phyloP scores from a whole-genome alignment of 108 stramenopile genomes.

The Pseudonitzschia multiseries region DNA sequence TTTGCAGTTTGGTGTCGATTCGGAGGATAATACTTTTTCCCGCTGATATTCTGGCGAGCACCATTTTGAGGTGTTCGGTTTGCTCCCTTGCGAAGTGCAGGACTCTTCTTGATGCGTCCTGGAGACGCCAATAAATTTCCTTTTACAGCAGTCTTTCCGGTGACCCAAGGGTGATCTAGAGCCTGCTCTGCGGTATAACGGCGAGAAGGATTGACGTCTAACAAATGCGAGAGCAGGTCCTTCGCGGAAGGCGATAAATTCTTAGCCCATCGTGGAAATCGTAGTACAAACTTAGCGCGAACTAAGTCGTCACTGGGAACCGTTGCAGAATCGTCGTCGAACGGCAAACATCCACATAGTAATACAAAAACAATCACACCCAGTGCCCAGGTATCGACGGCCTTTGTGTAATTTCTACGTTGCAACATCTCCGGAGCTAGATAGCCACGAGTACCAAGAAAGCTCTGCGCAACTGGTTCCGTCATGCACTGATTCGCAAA shows the following conservation, averaged over 20 bases:
- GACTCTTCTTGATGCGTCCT: slow-evolving; percentile 68
- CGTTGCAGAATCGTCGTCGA: slow-evolving; percentile 93
- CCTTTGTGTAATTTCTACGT: slow-evolving; percentile 80
- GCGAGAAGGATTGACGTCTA: slow-evolving; percentile 82
- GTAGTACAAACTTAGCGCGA: slow-evolving; percentile 79
- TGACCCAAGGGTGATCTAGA: slow-evolving; percentile 94
- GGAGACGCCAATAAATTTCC: slow-evolving; percentile 81
- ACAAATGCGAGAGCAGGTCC: slow-evolving; percentile 86
- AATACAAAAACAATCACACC: slow-evolving; percentile 92
- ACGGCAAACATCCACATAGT: slow-evolving; percentile 96
- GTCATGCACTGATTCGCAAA: slow-evolving; percentile 48
- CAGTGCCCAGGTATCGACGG: slow-evolving; percentile 91
- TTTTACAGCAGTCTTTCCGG: slow-evolving; percentile 68
- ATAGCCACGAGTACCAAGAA: slow-evolving; percentile 95
- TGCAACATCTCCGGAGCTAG: slow-evolving; percentile 98
- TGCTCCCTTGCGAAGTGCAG: slow-evolving; percentile 34
- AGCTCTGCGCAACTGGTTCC: slow-evolving; percentile 79
- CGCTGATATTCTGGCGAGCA: not conserved
- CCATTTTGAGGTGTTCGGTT: slow-evolving; percentile 29
- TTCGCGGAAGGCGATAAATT: slow-evolving; percentile 89
- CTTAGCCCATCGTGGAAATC: slow-evolving; percentile 95
- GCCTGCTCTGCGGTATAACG: slow-evolving; percentile 95
- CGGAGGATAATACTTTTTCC: slow-evolving; percentile 32
- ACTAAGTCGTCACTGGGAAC: slow-evolving; percentile 77
- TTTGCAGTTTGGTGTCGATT: slow-evolving; percentile 23